Evolutionary conservation across 1,284 basidiomycete genomes (phyloP).

Genomic region (Trichosporon sp.): DNA sequence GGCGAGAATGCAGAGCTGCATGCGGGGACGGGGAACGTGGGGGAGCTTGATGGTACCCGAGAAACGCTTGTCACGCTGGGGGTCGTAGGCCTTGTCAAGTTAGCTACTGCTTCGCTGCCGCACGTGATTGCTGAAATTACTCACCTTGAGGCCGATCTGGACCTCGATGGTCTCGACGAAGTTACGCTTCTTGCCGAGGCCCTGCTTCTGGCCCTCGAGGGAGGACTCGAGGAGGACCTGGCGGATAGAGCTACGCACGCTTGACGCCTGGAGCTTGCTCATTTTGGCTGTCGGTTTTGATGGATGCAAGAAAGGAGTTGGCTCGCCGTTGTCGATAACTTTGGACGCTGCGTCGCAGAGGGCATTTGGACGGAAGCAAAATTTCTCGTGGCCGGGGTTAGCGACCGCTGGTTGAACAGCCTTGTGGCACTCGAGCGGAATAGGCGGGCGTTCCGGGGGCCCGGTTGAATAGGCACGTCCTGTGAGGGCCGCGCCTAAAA

Average conservation of each 20-base stretch:
- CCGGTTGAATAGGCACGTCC: neutral
- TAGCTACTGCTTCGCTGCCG: neutral
- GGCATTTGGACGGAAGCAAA: slow-evolving; percentile 13
- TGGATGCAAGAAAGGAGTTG: slow-evolving; percentile 20
- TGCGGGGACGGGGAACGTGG: slow-evolving; percentile 94
- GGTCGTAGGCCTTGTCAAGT: slow-evolving; percentile 7
- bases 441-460: neutral
- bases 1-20: slow-evolving; percentile 99
- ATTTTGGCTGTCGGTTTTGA: slow-evolving; percentile 24
- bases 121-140: slow-evolving; percentile 62
- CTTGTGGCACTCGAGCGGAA: neutral
- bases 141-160: slow-evolving; percentile 86
- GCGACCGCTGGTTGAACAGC: neutral
- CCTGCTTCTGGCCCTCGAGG: slow-evolving; percentile 54
- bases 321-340: slow-evolving; percentile 12
- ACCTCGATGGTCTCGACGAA: slow-evolving; percentile 88
- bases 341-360: slow-evolving; percentile 5
- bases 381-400: slow-evolving; percentile 8
- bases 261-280: slow-evolving; percentile 89
- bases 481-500: too few relatives aligned
- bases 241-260: slow-evolving; percentile 95
- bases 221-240: slow-evolving; percentile 72
- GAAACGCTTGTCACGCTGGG: slow-evolving; percentile 57
- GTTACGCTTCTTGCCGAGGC: slow-evolving; percentile 63
- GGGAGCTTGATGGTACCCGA: slow-evolving; percentile 97